Percentiles rank a stretch among this genome's conserved stretches.
These are phyloP conservation scores for Dictyostelium firmibasis DNA, from an alignment of 78 protist genomes.

Conservation along the genomic window DNA sequence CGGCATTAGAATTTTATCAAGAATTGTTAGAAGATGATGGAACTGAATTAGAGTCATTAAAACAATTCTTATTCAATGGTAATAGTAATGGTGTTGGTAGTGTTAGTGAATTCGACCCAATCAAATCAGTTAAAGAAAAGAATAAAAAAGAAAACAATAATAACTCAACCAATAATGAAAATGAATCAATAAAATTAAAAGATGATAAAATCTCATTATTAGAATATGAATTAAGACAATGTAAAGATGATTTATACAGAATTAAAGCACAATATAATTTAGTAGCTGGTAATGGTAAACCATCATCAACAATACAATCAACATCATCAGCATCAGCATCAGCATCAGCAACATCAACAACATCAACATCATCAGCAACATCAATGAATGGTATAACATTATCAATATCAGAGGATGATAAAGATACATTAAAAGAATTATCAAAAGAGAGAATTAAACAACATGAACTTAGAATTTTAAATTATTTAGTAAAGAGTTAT, in stretches of 20 bases:
- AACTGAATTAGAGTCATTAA: constrained; percentile 35
- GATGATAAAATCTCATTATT: constrained; percentile 57
- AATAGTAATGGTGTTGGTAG: not conserved
- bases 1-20: constrained; percentile 75
- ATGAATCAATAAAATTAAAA: not conserved
- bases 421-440: constrained; percentile 1
- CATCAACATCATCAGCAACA: not conserved
- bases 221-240: constrained; percentile 66
- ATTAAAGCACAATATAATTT: not conserved
- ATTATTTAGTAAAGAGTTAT: constrained; percentile 30
- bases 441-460: constrained; percentile 58
- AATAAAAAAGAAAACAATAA: not conserved
- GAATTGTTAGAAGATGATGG: constrained; percentile 74
- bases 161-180: not conserved
- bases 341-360: not conserved
- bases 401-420: constrained; percentile 16
- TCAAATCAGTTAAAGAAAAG: constrained; percentile 3
- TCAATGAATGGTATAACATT: not conserved
- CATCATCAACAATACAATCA: not conserved
- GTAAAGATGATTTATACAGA: constrained; percentile 32
- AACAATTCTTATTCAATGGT: not conserved
- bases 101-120: not conserved
- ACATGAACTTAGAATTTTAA: constrained; percentile 47
- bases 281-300: not conserved
- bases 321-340: not conserved